Evolutionary conservation across 2,329 filamentous ascomycete genomes (phyloP).

Genomic region (Xylaria sp.): DNA sequence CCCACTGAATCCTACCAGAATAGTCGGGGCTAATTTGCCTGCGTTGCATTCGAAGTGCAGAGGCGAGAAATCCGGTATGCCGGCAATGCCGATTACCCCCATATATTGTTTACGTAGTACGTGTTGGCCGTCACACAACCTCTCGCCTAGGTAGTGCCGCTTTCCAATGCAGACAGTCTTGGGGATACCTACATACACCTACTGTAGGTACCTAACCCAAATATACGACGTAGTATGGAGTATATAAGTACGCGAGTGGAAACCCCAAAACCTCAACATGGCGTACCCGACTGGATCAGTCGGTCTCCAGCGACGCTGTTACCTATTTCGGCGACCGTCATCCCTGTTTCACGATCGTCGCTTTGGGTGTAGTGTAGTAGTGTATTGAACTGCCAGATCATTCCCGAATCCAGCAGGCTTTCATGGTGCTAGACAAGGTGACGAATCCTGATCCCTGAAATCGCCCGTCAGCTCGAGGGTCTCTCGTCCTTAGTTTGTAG

Average conservation of each 20-base stretch:
- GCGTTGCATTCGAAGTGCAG: not conserved
- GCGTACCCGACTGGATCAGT: not conserved
- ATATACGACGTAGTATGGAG: no score
- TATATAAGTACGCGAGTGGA: conserved; percentile 7
- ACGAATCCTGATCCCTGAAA: conserved; percentile 21
- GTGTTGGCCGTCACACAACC: not conserved
- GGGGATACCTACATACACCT: not conserved
- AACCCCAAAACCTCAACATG: not conserved
- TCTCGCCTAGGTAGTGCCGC: not conserved
- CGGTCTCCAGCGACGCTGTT: conserved; percentile 8
- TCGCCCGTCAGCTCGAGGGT: not conserved
- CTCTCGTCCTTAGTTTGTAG: not conserved
- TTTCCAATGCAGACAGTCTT: conserved; percentile 16
- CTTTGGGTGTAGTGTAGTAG: conserved; percentile 17
- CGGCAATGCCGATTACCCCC: conserved; percentile 24
- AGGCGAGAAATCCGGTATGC: conserved; percentile 12
- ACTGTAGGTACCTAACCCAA: not conserved
- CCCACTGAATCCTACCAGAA: conserved; percentile 1
- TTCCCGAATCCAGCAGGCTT: conserved; percentile 17
- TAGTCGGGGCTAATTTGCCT: conserved; percentile 7
- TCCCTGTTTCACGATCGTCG: conserved; percentile 30
- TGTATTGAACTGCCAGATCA: conserved; percentile 23
- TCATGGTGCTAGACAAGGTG: conserved; percentile 15
- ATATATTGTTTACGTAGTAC: not conserved
- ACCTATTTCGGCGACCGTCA: conserved; percentile 8